phyloP scores from a whole-genome alignment of 1,284 basidiomycete species.

The Trametes sp. region DNA sequence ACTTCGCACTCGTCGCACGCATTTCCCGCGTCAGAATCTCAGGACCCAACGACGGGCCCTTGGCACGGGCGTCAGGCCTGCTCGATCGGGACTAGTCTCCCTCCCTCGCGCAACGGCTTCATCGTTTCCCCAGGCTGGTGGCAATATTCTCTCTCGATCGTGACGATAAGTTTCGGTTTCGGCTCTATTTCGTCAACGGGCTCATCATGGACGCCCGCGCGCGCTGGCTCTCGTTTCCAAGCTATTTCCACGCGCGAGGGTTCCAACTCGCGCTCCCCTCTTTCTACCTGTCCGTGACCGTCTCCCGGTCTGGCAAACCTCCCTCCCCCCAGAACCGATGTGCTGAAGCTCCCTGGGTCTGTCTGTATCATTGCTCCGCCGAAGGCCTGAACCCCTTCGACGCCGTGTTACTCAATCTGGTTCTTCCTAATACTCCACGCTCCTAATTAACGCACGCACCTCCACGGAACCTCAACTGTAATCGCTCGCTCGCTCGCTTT shows the following conservation, averaged over 20 bases:
- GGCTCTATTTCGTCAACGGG: constrained; percentile 34
- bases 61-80: constrained; percentile 29
- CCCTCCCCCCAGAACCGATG: constrained; percentile 38
- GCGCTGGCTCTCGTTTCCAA: constrained; percentile 27
- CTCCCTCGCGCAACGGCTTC: constrained; percentile 32
- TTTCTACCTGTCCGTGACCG: constrained; percentile 32
- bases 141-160: constrained; percentile 34
- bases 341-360: constrained; percentile 40
- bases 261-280: constrained; percentile 33
- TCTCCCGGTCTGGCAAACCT: constrained; percentile 35
- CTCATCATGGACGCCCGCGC: constrained; percentile 35
- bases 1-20: constrained; percentile 23
- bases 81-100: constrained; percentile 33
- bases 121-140: constrained; percentile 31
- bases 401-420: constrained; percentile 38
- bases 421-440: constrained; percentile 35
- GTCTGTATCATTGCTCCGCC: constrained; percentile 40
- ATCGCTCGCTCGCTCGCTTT: constrained; percentile 34
- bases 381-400: constrained; percentile 39
- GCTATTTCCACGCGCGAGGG: constrained; percentile 33
- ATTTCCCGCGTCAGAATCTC: constrained; percentile 32
- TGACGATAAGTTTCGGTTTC: constrained; percentile 38
- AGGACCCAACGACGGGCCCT: constrained; percentile 26
- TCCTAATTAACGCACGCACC: constrained; percentile 39
- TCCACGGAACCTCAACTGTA: constrained; percentile 36